Base-by-base conservation (phyloP, 352 stramenopile genomes). In the Aphanomyces euteiches region DNA sequence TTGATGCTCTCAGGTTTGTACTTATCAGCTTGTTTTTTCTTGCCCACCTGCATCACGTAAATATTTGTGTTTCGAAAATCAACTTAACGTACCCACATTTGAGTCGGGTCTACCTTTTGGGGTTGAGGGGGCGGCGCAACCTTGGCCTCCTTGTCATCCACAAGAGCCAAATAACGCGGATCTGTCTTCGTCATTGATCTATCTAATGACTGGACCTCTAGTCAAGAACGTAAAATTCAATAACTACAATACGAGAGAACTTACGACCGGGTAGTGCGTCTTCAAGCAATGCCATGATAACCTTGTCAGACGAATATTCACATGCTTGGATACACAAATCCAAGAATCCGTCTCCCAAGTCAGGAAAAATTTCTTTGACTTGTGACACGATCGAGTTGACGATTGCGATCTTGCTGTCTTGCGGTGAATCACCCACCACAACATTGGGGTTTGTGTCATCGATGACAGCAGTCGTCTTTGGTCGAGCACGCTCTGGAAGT, bases 271-370 rank as follows among this genome's bases (percentile, higher is more conserved):
- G 63, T 0, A 69, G 40, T 8, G 36, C 36, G 39, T 66, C 78
- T 66, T 90, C 82, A 5, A 90, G 47, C 43, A 90, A 56, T 50
- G 80, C 85, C 63, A 88, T 86, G 61, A 88, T 81, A 39, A 87
- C 82, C 21, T 65, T 68, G 34, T 90, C 82, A 12, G 87, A 73
- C 43, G 87, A 73, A 1, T 79, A 48, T 47, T 78, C 69, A 0
- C 76, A 83, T 39, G 73, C 80, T 15, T 85, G 40, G n/a, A 88
- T 71, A 38, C 79, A 87, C 1, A 90, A 72, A 50, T 88, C 81
- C n/a, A 88, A 73, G 69, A 79, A 90, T 12, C 82, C 82, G 15
- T 86, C 78, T 4, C 82, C 82, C 13, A 90, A 56, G 57, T 86
- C 75, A 0, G 81, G 81, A 56, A 90, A 85, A 19, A 88, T 79